phyloP scores from a whole-genome alignment of 176 grass and related monocot genomes.

The Puccinellia tenuiflora region DNA sequence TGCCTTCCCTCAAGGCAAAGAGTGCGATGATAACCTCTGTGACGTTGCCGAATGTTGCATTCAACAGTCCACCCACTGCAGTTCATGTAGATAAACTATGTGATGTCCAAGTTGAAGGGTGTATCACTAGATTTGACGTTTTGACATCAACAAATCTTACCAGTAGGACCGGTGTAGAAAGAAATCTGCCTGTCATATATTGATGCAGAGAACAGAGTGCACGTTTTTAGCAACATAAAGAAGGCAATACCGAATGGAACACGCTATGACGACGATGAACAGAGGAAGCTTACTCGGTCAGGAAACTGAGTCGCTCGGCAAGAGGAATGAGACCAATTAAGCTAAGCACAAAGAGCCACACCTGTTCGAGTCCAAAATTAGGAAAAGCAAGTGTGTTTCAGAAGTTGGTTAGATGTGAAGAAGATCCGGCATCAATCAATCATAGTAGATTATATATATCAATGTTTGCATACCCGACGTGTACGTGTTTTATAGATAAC shows the following conservation, averaged over 20 bases:
- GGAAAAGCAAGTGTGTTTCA: neutral
- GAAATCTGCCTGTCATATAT: conserved; percentile 65
- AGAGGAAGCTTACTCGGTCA: conserved; percentile 67
- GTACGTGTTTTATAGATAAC: too few species aligned
- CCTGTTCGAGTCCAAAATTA: conserved; percentile 33
- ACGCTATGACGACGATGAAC: neutral
- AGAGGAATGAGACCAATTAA: conserved; percentile 82
- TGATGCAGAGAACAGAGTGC: neutral
- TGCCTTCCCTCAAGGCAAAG: conserved; percentile 60
- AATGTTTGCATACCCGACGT: too few species aligned
- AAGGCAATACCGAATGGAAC: neutral
- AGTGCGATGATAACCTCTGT: conserved; percentile 82
- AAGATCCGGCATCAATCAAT: neutral
- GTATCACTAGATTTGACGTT: neutral
- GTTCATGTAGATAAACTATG: neutral
- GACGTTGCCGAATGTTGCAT: conserved; percentile 94
- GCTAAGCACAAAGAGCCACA: conserved; percentile 78
- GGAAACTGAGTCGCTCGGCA: conserved; percentile 89
- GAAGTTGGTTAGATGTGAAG: neutral
- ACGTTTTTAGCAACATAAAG: neutral
- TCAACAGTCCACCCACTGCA: conserved; percentile 83
- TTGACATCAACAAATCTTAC: conserved; percentile 30
- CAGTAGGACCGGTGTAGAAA: conserved; percentile 73
- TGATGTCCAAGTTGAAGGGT: neutral
- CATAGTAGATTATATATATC: neutral